Evolutionary conservation across 192 early-diverging fungal species (phyloP), one percentile per base, ranked within the genome.

Genomic region (Mortierella hygrophila): DNA sequence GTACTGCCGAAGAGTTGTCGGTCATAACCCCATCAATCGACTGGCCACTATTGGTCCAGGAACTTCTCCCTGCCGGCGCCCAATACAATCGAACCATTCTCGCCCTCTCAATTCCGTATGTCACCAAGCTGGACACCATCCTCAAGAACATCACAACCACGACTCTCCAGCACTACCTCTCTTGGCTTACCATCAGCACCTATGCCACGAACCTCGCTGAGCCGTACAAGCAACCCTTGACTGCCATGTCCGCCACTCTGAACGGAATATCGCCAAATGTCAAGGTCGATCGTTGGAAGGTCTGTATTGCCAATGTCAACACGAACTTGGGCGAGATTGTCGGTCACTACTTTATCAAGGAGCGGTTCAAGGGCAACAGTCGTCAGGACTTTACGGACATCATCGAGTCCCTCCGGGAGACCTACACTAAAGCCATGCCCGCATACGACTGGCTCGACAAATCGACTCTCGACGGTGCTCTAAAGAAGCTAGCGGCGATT

Each of bases 131-230:
- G 13, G 72, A 79, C 11, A 65, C 71, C 10, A 65, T 77, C 52
- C 29, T 84, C 8, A 54, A 78, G 68, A 70, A 44, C 8, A 60
- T 82, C 9, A 52, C 65, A 8, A 16, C 81, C 8, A 52, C 77
- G n/a, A 80, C 80, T 20, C 26, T 91, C 5, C 88, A 91, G 69
- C 72, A 75, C 68, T 93, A 93, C 72, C 87, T 93, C 57, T 74
- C 83, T 10, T 93, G 92, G 93, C 85, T 78, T 21, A 15, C 78
- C 20, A 82, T 93, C 21, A 52, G 54, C 10, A 63, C 21, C 6
- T 88, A 88, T 79, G 78, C 76, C 23, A 72, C 74, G 38, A 81
- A 76, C n/a, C 79, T 91, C 37, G 78, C 72, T 16, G 88, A 89
- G 47, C 57, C 77, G 0, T 77, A 88, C 26, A 86, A 75, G 21